These are phyloP conservation scores for Wallacemonas sp. DNA, from an alignment of 208 protist genomes.

Conservation along the genomic window DNA sequence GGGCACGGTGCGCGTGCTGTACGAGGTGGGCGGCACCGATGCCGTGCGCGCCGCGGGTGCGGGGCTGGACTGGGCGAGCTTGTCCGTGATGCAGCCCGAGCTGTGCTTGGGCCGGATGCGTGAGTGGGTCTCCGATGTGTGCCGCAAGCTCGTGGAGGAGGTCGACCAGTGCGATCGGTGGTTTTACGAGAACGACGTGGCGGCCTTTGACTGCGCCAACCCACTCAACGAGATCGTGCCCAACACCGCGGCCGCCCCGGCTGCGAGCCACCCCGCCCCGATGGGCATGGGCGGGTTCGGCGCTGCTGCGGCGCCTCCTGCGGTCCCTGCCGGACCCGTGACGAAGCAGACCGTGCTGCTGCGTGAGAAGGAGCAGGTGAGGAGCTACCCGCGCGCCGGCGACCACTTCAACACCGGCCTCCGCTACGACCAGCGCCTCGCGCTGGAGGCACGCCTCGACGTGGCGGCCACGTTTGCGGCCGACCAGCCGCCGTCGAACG, in stretches of 20 bases:
- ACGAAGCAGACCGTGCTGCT: constrained; percentile 8
- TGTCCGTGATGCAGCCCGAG: constrained; percentile 55
- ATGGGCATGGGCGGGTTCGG: constrained; percentile 1
- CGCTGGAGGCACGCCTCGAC: constrained; percentile 64
- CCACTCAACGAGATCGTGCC: constrained; percentile 56
- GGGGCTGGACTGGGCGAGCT: constrained; percentile 42
- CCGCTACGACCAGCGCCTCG: constrained; percentile 63
- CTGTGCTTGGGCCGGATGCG: constrained; percentile 46
- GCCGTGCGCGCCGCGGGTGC: constrained; percentile 1
- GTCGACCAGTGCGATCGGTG: constrained; percentile 65
- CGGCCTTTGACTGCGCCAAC: constrained; percentile 61
- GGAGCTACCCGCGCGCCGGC: constrained; percentile 34
- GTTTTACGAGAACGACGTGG: constrained; percentile 50
- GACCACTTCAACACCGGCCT: constrained; percentile 50
- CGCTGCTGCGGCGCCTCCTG: constrained; percentile 1
- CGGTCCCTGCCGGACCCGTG: background rate
- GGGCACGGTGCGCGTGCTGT: constrained; percentile 10
- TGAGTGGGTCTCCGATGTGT: constrained; percentile 63
- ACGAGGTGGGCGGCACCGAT: constrained; percentile 6
- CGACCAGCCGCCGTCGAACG: background rate
- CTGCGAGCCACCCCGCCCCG: constrained; percentile 6
- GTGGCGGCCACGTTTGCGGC: constrained; percentile 16
- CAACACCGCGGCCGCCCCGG: constrained; percentile 14
- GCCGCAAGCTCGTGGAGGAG: constrained; percentile 49
- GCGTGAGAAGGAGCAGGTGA: constrained; percentile 7